A percentile compares a stretch with the other conserved stretches of the same genome.
Evolutionary conservation across 345 rosid species (phyloP).

Genomic region (Arabidopsis thaliana): TAIR10.1 NC_003074.8:18456501-18457000

Average conservation of each 20-base stretch:
- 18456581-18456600: no score
- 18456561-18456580: no score
- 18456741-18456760: not conserved
- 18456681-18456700: not conserved
- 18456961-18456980: not conserved
- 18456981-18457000: not conserved
- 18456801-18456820: not conserved
- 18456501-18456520: no score
- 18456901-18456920: conserved; percentile 31
- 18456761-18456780: conserved; percentile 31
- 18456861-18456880: conserved; percentile 35
- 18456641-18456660: not conserved
- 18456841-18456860: conserved; percentile 23
- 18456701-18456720: not conserved
- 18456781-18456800: conserved; percentile 34
- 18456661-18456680: not conserved
- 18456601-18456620: no score
- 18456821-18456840: conserved; percentile 28
- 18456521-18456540: no score
- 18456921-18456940: conserved; percentile 8
- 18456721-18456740: not conserved
- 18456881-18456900: conserved; percentile 11
- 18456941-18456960: not conserved
- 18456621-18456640: no score
- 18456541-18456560: no score